phyloP scores from a whole-genome alignment of 306 rosid species.

The Macrotyloma uniflorum region DNA sequence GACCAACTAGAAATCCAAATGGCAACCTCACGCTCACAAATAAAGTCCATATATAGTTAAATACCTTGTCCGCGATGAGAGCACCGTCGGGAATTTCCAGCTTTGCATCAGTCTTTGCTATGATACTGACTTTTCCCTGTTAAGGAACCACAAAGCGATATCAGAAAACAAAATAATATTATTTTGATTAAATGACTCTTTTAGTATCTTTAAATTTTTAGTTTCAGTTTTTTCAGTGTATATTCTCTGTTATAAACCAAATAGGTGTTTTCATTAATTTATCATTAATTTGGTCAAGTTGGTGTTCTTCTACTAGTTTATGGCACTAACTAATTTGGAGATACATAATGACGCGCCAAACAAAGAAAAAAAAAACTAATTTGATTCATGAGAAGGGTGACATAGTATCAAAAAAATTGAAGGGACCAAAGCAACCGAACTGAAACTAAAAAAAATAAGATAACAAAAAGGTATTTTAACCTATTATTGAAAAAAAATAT shows the following conservation, averaged over 20 bases:
- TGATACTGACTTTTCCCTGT: slow-evolving; percentile 76
- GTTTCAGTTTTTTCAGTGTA: background rate
- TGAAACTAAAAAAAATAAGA: background rate
- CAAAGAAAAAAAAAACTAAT: background rate
- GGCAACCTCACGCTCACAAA: background rate
- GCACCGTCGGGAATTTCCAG: slow-evolving; percentile 77
- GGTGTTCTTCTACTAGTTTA: too few species aligned
- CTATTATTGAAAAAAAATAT: too few species aligned
- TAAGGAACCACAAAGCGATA: slow-evolving; percentile 26
- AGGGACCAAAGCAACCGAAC: background rate
- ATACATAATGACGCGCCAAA: background rate
- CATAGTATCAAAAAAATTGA: too few species aligned
- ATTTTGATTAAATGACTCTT: background rate
- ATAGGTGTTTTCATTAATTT: background rate
- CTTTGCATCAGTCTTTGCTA: slow-evolving; percentile 66
- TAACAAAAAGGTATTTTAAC: background rate
- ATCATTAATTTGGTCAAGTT: background rate
- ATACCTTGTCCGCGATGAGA: slow-evolving; percentile 70
- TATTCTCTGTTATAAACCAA: background rate
- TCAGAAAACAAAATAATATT: background rate
- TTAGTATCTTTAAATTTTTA: background rate
- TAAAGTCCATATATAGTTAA: slow-evolving; percentile 5
- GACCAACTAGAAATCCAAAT: slow-evolving; percentile 17
- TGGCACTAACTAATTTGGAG: too few species aligned
- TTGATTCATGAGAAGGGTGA: background rate